Percentiles rank a stretch among this genome's conserved stretches.
Conservation (phyloP, 495 filamentous ascomycete species). For the Clavariopsis aquatica region DNA sequence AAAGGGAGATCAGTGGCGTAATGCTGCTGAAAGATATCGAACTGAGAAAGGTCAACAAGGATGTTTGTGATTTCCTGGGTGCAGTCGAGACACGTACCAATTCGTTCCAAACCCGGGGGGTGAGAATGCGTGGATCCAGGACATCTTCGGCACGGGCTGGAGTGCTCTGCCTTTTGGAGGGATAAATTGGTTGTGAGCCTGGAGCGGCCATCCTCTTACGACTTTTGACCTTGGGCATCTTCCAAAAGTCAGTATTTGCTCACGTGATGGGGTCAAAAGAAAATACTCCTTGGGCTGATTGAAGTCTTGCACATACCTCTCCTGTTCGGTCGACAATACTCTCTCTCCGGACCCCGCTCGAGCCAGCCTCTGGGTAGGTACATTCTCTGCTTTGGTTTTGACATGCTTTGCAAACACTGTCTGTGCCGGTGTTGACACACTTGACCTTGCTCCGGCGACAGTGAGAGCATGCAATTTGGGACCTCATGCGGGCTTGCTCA, state of each 20-base stretch:
- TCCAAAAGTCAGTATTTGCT: neutral
- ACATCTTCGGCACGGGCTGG: constrained; percentile 31
- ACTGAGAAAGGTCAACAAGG: constrained; percentile 48
- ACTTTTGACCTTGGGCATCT: neutral
- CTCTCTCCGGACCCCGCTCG: constrained; percentile 28
- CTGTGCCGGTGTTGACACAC: constrained; percentile 75
- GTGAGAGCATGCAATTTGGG: constrained; percentile 75
- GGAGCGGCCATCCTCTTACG: neutral
- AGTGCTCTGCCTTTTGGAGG: constrained; percentile 16
- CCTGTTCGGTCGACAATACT: constrained; percentile 47
- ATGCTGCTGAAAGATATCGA: constrained; percentile 80
- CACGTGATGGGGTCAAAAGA: neutral
- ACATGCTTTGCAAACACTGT: constrained; percentile 75
- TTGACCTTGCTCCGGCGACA: constrained; percentile 85
- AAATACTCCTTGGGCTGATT: constrained; percentile 44
- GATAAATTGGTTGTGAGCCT: neutral
- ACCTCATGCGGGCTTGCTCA: constrained; percentile 58
- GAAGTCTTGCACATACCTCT: constrained; percentile 55
- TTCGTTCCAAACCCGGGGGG: constrained; percentile 54
- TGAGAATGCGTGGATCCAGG: constrained; percentile 30
- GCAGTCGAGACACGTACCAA: constrained; percentile 38
- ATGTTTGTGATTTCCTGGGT: neutral
- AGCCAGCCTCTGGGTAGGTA: constrained; percentile 65
- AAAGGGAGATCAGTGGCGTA: constrained; percentile 83
- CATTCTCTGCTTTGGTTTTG: constrained; percentile 75